These are phyloP conservation scores for Olyra latifolia DNA, from an alignment of 176 grass and related monocot species.

Conservation along the genomic window DNA sequence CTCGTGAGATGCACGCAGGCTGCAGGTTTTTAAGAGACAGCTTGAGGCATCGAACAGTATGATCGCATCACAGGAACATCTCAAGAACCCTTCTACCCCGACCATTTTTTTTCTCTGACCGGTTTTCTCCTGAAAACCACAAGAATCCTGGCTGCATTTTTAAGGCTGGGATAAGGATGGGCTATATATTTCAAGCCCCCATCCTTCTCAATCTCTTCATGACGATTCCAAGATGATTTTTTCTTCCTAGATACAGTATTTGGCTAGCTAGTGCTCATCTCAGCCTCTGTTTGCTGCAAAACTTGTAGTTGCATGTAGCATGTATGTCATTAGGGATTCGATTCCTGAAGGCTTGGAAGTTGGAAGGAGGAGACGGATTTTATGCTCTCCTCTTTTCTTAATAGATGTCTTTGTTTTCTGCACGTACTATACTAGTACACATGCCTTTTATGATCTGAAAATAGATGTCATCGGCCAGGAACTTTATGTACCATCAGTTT, in stretches of 20 bases:
- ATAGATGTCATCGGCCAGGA: not conserved
- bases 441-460: slow-evolving; percentile 10
- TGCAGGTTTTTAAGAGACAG: slow-evolving; percentile 60
- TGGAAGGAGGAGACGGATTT: slow-evolving; percentile 44
- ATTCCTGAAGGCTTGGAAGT: slow-evolving; percentile 20
- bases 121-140: slow-evolving; percentile 17
- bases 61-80: slow-evolving; percentile 27
- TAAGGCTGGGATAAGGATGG: slow-evolving; percentile 52
- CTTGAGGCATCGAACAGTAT: slow-evolving; percentile 34
- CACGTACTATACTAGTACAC: not conserved
- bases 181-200: slow-evolving; percentile 40
- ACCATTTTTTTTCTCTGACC: slow-evolving; percentile 37
- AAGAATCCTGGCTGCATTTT: slow-evolving; percentile 54
- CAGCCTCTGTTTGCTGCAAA: slow-evolving; percentile 20
- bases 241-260: slow-evolving; percentile 19
- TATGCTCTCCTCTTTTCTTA: slow-evolving; percentile 53
- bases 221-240: slow-evolving; percentile 26
- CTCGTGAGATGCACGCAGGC: slow-evolving; percentile 22
- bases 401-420: not conserved
- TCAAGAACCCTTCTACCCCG: slow-evolving; percentile 14
- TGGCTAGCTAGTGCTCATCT: slow-evolving; percentile 21
- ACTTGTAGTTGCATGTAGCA: slow-evolving; percentile 22
- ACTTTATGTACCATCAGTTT: not conserved
- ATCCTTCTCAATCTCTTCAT: slow-evolving; percentile 26
- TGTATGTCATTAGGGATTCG: slow-evolving; percentile 16